Evolutionary conservation across 257 asterid genomes (phyloP), one percentile per base, ranked within the genome.

Genomic region (Nicotiana noctiflora): DNA sequence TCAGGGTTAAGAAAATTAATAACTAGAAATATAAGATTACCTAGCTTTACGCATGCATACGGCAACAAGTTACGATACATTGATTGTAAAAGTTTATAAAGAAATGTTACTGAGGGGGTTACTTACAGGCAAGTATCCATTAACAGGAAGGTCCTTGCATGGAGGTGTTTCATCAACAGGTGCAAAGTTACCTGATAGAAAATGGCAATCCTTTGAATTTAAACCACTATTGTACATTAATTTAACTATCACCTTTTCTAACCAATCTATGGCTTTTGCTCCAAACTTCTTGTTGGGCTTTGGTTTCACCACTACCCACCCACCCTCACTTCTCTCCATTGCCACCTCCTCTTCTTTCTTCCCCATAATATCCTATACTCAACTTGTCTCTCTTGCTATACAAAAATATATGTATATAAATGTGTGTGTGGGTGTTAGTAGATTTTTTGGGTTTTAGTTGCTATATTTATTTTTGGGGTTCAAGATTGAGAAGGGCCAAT

Each of bases 231-330:
- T 72, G 77, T 72, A 72, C 77, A 46, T 46, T 72, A 72, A 46
- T 13, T 72, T 72, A 12, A 72, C 21, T 19, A 72, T 21, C 31
- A 72, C 59, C 23, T 72, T 72, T 19, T 72, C 77, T 46, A 72
- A 46, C 59, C 59, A 72, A 72, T 72, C 77, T 40, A 72, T 72
- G 59, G 37, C 60, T 72, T 72, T 72, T 23, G n/a, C 77, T 12
- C 77, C 37, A 44, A 72, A 72, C 31, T 72, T 72, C 7, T 44
- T 72, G 21, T 3, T 72, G 37, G 59, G 60, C 4, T 46, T 72
- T 72, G 59, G 59, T 72, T 72, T 72, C 37, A 72, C 59, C 13
- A 44, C 59, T 18, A 72, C 59, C 77, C 77, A 72, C 3, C 7
- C 67, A 6, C 34, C 60, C 77, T 70, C 57, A 70, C 18, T 70